Conservation (phyloP, 1,139 yeast genomes). For the Hyphopichia wangnamkhiaoensis region DNA sequence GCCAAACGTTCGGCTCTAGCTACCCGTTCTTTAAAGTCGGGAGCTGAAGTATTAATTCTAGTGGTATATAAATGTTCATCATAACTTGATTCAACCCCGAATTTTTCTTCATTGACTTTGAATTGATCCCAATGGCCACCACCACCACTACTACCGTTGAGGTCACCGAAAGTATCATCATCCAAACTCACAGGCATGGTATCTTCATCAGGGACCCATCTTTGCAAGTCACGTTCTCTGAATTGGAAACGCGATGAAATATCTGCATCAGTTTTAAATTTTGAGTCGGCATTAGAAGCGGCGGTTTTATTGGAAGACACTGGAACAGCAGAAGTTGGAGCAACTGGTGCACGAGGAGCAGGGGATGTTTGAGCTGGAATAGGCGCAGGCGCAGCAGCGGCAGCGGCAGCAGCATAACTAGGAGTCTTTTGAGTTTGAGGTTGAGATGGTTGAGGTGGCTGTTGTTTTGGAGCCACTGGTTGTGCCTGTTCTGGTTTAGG, state of each 20-base stretch:
- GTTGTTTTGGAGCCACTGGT: too few relatives aligned
- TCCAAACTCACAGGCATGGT: slow-evolving; percentile 40
- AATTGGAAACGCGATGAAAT: slow-evolving; percentile 55
- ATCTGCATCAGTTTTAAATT: slow-evolving; percentile 82
- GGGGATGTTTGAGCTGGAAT: neutral
- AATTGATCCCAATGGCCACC: slow-evolving; percentile 82
- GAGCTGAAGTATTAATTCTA: slow-evolving; percentile 69
- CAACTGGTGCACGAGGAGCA: neutral
- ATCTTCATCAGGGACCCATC: slow-evolving; percentile 79
- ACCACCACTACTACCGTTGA: slow-evolving; percentile 9
- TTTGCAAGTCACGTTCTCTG: slow-evolving; percentile 72
- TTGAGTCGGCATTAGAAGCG: slow-evolving; percentile 7
- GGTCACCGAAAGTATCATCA: slow-evolving; percentile 29
- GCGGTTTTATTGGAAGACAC: slow-evolving; percentile 1
- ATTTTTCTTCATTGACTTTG: slow-evolving; percentile 81
- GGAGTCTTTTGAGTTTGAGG: neutral
- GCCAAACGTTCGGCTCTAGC: slow-evolving; percentile 79
- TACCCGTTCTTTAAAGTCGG: slow-evolving; percentile 67
- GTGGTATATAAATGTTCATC: slow-evolving; percentile 93
- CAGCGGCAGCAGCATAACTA: slow-evolving; percentile 2
- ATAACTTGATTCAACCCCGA: slow-evolving; percentile 84
- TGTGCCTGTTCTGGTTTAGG: neutral
- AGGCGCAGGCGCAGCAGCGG: too few relatives aligned
- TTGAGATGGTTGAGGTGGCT: slow-evolving; percentile 1
- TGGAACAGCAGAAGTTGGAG: slow-evolving; percentile 4